phyloP scores from a whole-genome alignment of 1,139 yeast genomes.

The Geotrichum histeridarum region DNA sequence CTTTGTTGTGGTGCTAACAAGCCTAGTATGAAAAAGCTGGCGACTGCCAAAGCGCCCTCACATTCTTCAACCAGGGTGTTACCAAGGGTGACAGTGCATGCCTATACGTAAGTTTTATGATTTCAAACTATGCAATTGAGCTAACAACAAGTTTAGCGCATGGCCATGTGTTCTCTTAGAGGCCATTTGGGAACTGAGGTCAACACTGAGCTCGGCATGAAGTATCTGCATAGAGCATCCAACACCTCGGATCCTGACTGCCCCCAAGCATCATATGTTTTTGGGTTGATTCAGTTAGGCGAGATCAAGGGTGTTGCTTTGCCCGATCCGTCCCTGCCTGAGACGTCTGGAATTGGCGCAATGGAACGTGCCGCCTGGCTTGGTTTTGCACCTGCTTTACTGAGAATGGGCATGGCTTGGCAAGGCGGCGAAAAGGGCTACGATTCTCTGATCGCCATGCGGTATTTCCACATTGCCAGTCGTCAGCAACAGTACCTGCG shows the following conservation, averaged over 20 bases:
- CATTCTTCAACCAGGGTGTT: constrained; percentile 21
- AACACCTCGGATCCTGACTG: constrained; percentile 37
- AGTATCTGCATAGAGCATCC: constrained; percentile 32
- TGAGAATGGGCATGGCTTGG: constrained; percentile 41
- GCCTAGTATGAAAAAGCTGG: constrained; percentile 21
- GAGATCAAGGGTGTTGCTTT: constrained; percentile 31
- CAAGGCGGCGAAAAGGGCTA: constrained; percentile 38
- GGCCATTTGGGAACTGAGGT: constrained; percentile 34
- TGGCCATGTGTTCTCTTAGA: constrained; percentile 37
- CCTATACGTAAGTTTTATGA: constrained; percentile 12
- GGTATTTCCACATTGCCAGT: constrained; percentile 40
- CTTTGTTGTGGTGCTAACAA: background rate
- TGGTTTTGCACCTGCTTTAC: constrained; percentile 40
- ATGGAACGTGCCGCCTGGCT: constrained; percentile 38
- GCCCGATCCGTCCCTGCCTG: constrained; percentile 19
- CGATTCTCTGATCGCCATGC: constrained; percentile 38
- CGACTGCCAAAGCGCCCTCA: constrained; percentile 20
- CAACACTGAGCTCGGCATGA: constrained; percentile 31
- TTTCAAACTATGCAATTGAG: background rate
- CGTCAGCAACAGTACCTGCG: constrained; percentile 35
- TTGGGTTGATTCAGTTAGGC: constrained; percentile 37
- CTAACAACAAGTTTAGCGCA: constrained; percentile 30
- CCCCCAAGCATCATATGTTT: constrained; percentile 39
- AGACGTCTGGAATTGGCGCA: constrained; percentile 32
- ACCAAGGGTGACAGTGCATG: constrained; percentile 21